Evolutionary conservation across 1,284 basidiomycete species (phyloP), one percentile per base, ranked within the genome.

Genomic region (Anthracocystis panici-leucophaei): DNA sequence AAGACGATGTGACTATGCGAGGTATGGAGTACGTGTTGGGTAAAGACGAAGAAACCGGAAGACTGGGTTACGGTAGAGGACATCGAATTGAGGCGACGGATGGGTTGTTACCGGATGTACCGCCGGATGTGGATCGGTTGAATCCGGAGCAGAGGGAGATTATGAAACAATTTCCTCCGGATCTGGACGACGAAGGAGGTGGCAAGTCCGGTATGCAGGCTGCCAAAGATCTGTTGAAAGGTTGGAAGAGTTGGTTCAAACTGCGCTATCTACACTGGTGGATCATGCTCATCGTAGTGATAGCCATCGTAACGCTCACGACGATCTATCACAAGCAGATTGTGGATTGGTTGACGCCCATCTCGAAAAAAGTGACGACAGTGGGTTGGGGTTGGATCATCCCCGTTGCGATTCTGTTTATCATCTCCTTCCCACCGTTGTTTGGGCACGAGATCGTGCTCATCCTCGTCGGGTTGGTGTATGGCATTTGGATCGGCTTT

Each of bases 371-470:
- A 88, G 87, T 93, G 82, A 89, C 90, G 70, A 81, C 87, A 35
- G 70, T 88, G 20, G 83, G 86, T 11, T 87, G 82, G 44, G 93
- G 94, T 20, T 95, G 91, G 91, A 85, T 91, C 18, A 93, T 96
- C 46, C 93, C 94, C 1, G 93, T 95, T 52, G 92, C 86, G 48
- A 87, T 93, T 55, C 87, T 93, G 27, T 91, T 93, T 81, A 87
- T 93, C 73, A 90, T 93, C 41, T 81, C 60, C 16, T 76, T 77
- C 56, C 66, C 80, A 5, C 67, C 60, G 14, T 87, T 92, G 12
- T 92, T 92, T 74, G 91, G 91, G 6, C 91, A 92, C 73, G 92
- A 93, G 86, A 91, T 92, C 69, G 88, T 93, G 27, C 90, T 89
- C 8, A 88, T 93, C 41, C 86, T 93, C 10, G 91, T 90, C 78